Base-by-base conservation (phyloP, 768 basidiomycete genomes). In the Tylopilus balloui region DNA sequence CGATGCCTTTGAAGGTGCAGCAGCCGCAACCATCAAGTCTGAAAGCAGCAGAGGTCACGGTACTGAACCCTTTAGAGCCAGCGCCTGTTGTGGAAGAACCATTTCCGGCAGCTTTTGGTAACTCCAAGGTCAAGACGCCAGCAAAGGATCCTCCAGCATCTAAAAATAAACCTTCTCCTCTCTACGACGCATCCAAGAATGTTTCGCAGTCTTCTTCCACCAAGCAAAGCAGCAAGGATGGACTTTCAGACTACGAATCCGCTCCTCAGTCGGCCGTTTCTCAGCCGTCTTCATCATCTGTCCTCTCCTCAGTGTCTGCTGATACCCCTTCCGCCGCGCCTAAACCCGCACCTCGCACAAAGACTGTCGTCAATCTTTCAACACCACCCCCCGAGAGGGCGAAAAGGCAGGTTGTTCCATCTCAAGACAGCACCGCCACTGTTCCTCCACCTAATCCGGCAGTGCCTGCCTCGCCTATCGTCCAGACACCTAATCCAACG, bases 231-330 rank as follows among this genome's bases (percentile, higher is more conserved):
- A 51, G 31, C 25, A 44, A 47, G 12, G 56, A 53, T n/a, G 50
- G 23, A 9, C 37, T 8, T 4, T 53, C 61, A 6, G 58, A 51
- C 19, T 48, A 53, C 17, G 57, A 48, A 40, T 53, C 58, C 19
- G 49, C 50, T 6, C 58, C 53, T 13, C 58, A 53, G 19, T 53
- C 56, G 1, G 50, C 52, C 14, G 23, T 45, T 24, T 49, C 62
- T 29, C 56, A 36, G 1, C 34, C 42, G 0, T 51, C 59, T 13
- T 31, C 48, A 10, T 46, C 42, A 4, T 15, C 45, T 19, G 3
- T 24, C 19, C 12, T 44, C 3, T 21, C 50, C 11, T 28, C 45
- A 1, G 15, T 19, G 10, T 34, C 55, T 13, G 0, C 8, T 14
- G 48, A 48, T 19, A 20, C 36, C 29, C 34, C 34, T 13, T 29